phyloP scores from a whole-genome alignment of 2,329 filamentous ascomycete genomes.

The Penicillium brevicompactum region DNA sequence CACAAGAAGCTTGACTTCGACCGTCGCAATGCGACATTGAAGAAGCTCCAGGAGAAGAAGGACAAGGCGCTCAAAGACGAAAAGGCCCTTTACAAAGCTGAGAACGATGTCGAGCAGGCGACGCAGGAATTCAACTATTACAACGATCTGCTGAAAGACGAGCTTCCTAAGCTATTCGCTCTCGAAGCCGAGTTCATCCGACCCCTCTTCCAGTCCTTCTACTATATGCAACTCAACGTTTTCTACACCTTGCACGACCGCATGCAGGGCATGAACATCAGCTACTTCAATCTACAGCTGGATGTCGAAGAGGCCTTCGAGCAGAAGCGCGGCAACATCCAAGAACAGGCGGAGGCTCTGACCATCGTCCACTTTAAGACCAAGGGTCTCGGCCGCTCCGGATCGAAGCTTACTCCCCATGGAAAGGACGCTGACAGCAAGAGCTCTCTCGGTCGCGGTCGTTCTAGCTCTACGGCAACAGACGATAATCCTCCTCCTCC shows the following conservation, averaged over 20 bases:
- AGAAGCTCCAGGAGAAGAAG: constrained; percentile 97
- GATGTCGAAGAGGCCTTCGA: constrained; percentile 92
- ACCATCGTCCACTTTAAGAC: constrained; percentile 90
- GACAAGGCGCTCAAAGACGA: constrained; percentile 96
- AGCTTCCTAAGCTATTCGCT: constrained; percentile 85
- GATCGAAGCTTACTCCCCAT: constrained; percentile 32
- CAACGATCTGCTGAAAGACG: constrained; percentile 95
- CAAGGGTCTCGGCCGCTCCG: constrained; percentile 61
- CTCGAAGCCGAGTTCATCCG: constrained; percentile 94
- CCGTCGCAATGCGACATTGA: constrained; percentile 76
- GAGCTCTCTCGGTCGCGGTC: constrained; percentile 32
- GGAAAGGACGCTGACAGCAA: constrained; percentile 42
- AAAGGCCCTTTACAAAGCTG: constrained; percentile 94
- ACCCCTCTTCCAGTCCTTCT: constrained; percentile 97
- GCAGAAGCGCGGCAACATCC: constrained; percentile 83
- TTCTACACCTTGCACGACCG: constrained; percentile 98
- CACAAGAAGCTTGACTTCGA: constrained; percentile 98
- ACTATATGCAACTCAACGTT: constrained; percentile 99
- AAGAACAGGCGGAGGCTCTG: constrained; percentile 83
- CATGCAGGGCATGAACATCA: constrained; percentile 97
- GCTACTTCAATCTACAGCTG: constrained; percentile 90
- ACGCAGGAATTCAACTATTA: constrained; percentile 98
- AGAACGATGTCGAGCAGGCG: constrained; percentile 84
- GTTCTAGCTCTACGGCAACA: constrained; percentile 44
- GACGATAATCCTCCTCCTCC: constrained; percentile 68